A percentile compares a stretch with the other conserved stretches of the same genome.
phyloP scores from a whole-genome alignment of 768 basidiomycete species.

The Suillus lakei region DNA sequence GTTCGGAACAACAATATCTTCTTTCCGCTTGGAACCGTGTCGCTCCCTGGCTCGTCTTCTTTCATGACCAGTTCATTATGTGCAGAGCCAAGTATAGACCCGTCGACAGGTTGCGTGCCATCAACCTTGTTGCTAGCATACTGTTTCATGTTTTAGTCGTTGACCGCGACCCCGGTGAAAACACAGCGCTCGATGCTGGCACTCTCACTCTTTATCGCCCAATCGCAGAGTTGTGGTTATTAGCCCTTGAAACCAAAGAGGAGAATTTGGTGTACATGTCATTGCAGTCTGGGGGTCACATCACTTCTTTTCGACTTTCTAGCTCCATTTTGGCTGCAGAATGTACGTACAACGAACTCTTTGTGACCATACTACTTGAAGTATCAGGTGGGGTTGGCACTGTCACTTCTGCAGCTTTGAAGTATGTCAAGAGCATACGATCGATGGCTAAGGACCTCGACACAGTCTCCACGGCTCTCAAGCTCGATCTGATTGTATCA shows the following conservation, averaged over 20 bases:
- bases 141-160: background rate
- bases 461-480: too few species aligned
- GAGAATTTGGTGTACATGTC: background rate
- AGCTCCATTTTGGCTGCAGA: background rate
- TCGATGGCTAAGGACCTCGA: too few species aligned
- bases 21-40: background rate
- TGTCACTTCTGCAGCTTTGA: background rate
- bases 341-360: background rate
- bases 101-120: background rate
- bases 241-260: background rate
- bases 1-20: background rate
- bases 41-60: background rate
- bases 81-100: conserved; percentile 3
- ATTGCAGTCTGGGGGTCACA: background rate
- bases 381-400: background rate
- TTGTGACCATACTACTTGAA: background rate
- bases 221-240: background rate
- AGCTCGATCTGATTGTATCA: background rate
- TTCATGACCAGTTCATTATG: background rate
- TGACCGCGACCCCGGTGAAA: background rate
- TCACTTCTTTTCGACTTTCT: background rate
- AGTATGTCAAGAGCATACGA: background rate
- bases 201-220: background rate
- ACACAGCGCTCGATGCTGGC: background rate
- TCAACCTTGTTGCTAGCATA: background rate